These are phyloP conservation scores for Omphalea diandra DNA, from an alignment of 441 rosid genomes.

Conservation along the genomic window DNA sequence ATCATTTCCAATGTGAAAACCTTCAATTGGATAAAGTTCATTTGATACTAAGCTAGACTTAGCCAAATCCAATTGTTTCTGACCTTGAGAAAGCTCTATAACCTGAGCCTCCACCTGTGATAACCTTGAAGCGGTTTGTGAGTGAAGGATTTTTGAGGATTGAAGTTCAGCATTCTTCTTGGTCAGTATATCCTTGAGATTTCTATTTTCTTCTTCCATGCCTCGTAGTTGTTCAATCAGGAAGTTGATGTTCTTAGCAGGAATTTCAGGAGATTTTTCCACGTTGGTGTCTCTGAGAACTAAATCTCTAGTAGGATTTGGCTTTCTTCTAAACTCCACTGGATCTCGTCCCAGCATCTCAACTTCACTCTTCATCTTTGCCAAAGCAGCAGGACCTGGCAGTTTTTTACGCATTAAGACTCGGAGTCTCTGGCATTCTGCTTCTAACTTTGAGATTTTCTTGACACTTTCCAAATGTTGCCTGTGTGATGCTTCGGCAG, in stretches of 20 bases:
- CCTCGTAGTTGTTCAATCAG: slow-evolving; percentile 60
- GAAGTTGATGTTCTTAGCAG: slow-evolving; percentile 37
- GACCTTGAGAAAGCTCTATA: slow-evolving; percentile 41
- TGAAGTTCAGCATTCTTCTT: slow-evolving; percentile 80
- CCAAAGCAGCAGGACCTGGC: slow-evolving; percentile 83
- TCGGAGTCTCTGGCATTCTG: slow-evolving; percentile 86
- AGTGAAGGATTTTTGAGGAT: slow-evolving; percentile 68
- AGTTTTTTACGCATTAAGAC: slow-evolving; percentile 76
- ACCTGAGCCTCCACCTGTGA: slow-evolving; percentile 62
- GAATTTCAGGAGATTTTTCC: slow-evolving; percentile 37
- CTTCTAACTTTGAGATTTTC: slow-evolving; percentile 81
- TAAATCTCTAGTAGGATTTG: slow-evolving; percentile 47
- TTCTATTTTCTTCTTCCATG: slow-evolving; percentile 89
- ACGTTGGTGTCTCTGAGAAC: slow-evolving; percentile 36
- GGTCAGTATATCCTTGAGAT: slow-evolving; percentile 77
- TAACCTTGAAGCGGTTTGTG: slow-evolving; percentile 64
- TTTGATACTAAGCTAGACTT: slow-evolving; percentile 32
- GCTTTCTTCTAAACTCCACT: slow-evolving; percentile 53
- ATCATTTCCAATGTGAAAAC: slow-evolving; percentile 58
- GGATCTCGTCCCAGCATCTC: slow-evolving; percentile 65
- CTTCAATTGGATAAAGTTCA: slow-evolving; percentile 38
- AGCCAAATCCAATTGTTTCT: slow-evolving; percentile 37
- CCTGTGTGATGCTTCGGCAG: slow-evolving; percentile 76
- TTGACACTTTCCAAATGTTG: slow-evolving; percentile 78
- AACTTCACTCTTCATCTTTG: slow-evolving; percentile 76